phyloP scores from a whole-genome alignment of 1,139 yeast genomes.

The Debaryomyces coudertii region DNA sequence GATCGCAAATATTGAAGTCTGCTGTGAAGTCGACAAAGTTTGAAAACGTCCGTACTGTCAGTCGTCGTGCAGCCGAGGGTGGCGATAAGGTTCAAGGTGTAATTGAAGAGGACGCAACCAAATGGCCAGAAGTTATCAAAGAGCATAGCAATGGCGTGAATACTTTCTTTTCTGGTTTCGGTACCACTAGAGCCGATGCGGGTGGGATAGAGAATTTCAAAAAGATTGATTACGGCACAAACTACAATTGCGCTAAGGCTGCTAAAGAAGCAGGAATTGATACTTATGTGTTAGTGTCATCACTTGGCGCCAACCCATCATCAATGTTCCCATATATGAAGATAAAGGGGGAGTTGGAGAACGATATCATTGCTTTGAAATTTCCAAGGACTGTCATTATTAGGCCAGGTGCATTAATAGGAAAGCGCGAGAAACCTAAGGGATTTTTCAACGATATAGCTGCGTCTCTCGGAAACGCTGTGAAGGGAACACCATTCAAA shows the following conservation, averaged over 20 bases:
- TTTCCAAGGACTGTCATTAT: constrained; percentile 71
- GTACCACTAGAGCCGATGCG: constrained; percentile 73
- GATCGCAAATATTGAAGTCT: constrained; percentile 46
- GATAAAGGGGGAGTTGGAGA: constrained; percentile 68
- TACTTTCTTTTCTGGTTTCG: constrained; percentile 62
- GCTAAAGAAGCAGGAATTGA: constrained; percentile 69
- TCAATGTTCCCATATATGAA: constrained; percentile 61
- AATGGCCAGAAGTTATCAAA: constrained; percentile 43
- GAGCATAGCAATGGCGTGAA: constrained; percentile 21
- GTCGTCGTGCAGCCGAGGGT: constrained; percentile 41
- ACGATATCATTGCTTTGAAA: constrained; percentile 55
- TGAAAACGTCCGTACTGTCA: constrained; percentile 43
- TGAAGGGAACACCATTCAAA: constrained; percentile 40
- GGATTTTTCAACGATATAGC: constrained; percentile 35
- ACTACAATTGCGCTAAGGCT: constrained; percentile 63
- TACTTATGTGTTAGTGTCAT: constrained; percentile 65
- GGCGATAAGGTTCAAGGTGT: constrained; percentile 30
- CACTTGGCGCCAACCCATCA: constrained; percentile 56
- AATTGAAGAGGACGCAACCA: constrained; percentile 38
- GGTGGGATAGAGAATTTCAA: constrained; percentile 66
- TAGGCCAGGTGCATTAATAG: constrained; percentile 71
- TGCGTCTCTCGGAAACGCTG: constrained; percentile 30
- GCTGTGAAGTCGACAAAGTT: constrained; percentile 35
- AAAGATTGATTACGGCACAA: constrained; percentile 70
- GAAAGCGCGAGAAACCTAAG: constrained; percentile 52